Conservation (phyloP, 2,329 filamentous ascomycete species). For the Trichothecium roseum region DNA sequence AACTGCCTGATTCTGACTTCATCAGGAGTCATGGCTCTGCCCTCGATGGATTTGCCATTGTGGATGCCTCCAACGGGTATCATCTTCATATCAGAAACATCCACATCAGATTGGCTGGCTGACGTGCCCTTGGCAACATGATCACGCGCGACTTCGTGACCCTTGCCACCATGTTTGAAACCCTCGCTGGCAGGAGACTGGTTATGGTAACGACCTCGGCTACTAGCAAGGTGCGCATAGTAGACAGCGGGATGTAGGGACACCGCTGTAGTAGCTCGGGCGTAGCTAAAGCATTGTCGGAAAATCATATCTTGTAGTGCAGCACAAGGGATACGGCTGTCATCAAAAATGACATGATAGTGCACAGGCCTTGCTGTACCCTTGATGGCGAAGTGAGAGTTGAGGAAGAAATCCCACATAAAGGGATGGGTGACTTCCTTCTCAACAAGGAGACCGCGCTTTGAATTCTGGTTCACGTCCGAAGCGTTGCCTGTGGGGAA, state of each 20-base stretch:
- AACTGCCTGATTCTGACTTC: constrained; percentile 23
- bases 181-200: constrained; percentile 33
- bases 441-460: constrained; percentile 83
- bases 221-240: constrained; percentile 85
- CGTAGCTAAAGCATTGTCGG: constrained; percentile 89
- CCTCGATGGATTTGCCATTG: neutral
- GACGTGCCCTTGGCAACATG: constrained; percentile 29
- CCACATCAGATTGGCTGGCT: constrained; percentile 6
- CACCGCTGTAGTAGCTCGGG: constrained; percentile 83
- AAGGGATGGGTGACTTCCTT: constrained; percentile 82
- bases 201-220: constrained; percentile 70
- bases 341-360: constrained; percentile 82
- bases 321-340: constrained; percentile 56
- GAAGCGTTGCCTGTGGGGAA: constrained; percentile 48
- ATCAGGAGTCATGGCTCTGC: constrained; percentile 9
- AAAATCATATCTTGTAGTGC: constrained; percentile 83
- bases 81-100: constrained; percentile 3
- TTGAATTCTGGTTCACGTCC: constrained; percentile 71
- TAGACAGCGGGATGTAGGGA: constrained; percentile 86
- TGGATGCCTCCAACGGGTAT: too few species aligned
- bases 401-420: constrained; percentile 76
- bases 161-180: constrained; percentile 31
- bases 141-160: constrained; percentile 26
- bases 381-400: constrained; percentile 66
- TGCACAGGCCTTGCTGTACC: constrained; percentile 88